These are phyloP conservation scores for Phaeoacremonium minimum DNA, from an alignment of 2,329 filamentous ascomycete species.

Conservation along the genomic window DNA sequence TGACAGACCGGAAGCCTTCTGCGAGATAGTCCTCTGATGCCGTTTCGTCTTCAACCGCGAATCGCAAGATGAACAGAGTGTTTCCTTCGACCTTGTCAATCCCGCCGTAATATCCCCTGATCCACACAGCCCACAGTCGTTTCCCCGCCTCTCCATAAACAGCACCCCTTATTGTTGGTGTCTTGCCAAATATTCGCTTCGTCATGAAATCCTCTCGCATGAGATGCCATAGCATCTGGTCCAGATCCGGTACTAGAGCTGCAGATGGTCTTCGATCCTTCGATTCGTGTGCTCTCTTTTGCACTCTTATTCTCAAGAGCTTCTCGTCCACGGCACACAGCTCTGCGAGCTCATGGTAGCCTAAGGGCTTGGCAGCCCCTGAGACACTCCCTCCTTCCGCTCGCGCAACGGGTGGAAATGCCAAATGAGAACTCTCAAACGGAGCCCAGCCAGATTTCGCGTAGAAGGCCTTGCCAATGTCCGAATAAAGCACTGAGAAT, in stretches of 20 bases:
- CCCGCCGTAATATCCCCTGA: slow-evolving; percentile 58
- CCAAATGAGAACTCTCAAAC: slow-evolving; percentile 69
- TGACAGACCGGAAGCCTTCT: slow-evolving; percentile 55
- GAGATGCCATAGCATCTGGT: slow-evolving; percentile 70
- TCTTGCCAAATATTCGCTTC: slow-evolving; percentile 51
- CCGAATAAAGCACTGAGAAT: slow-evolving; percentile 82
- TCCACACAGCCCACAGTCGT: slow-evolving; percentile 73
- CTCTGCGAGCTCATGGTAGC: slow-evolving; percentile 53
- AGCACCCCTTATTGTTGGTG: slow-evolving; percentile 65
- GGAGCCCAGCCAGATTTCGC: slow-evolving; percentile 71
- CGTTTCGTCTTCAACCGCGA: slow-evolving; percentile 59
- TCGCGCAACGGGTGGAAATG: slow-evolving; percentile 41
- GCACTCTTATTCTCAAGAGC: slow-evolving; percentile 52
- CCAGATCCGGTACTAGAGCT: slow-evolving; percentile 64
- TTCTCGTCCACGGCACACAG: slow-evolving; percentile 63
- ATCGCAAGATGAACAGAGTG: slow-evolving; percentile 63
- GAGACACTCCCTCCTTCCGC: slow-evolving; percentile 16
- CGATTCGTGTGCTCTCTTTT: slow-evolving; percentile 16
- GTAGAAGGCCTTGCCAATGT: slow-evolving; percentile 83
- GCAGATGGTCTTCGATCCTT: slow-evolving; percentile 43
- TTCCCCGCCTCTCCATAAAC: slow-evolving; percentile 48
- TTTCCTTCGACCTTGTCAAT: slow-evolving; percentile 54
- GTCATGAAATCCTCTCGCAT: slow-evolving; percentile 77
- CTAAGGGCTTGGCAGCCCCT: slow-evolving; percentile 37
- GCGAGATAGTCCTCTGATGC: slow-evolving; percentile 35